Evolutionary conservation across 139 green algal genomes (phyloP), one percentile per base, ranked within the genome.

Genomic region (Axilococcus clingmanii): DNA sequence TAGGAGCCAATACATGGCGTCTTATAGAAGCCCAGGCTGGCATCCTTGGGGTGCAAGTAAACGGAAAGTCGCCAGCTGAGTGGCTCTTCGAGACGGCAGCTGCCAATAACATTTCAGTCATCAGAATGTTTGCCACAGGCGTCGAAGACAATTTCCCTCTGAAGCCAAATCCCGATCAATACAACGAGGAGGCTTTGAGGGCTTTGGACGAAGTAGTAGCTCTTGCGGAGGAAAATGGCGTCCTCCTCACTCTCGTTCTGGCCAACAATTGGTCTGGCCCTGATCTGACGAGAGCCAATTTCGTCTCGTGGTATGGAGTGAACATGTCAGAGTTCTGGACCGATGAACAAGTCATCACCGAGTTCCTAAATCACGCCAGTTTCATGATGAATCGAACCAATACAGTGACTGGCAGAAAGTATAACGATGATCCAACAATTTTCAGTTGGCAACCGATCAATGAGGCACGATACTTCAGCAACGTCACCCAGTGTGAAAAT

Each of bases 371-470:
- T 23, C 57, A 46, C 36, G 48, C 64, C 32, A n/a, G 12, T n/a
- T 66, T 65, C 40, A 56, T 68, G 52, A 33, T 50, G 3, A 52
- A 57, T 25, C 60, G 52, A 16, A 38, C 29, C 23, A 68, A 68
- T 43, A 46, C 40, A 6, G 60, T 68, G 5, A 68, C 35, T 20
- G 43, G 52, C 12, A 14, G 20, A n/a, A 12, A 4, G 15, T 68
- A 68, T 55, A 31, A 33, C 3, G 52, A 77, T 7, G 69, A 77
- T 46, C 51, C 59, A 15, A 60, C 53, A 4, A 76, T 77, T 42
- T 43, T 77, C 11, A 37, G 44, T 7, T 77, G 66, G 66, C 53
- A 77, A 19, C 62, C 75, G 9, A 69, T 69, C 44, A 76, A 76
- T 34, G 67, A 76, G 55, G 50, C 67, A 4, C 48, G 67, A 30